phyloP scores from a whole-genome alignment of 306 rosid genomes.

The Arachis stenosperma region DNA sequence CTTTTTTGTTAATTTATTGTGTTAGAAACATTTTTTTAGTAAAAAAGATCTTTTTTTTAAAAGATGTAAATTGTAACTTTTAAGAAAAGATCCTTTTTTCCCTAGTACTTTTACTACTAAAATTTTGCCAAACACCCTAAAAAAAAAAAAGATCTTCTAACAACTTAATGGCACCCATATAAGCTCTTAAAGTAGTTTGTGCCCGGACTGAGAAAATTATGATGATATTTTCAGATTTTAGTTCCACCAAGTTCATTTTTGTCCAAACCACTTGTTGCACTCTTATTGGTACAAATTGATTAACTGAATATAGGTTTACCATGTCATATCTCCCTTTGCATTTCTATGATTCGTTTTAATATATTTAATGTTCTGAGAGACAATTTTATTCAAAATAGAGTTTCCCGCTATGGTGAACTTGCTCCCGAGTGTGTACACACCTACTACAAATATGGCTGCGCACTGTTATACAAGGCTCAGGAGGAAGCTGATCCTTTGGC shows the following conservation, averaged over 20 bases:
- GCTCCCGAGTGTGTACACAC: conserved; percentile 81
- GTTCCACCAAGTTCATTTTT: conserved; percentile 1
- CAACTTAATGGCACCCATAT: too few species aligned
- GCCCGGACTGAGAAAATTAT: conserved; percentile 6
- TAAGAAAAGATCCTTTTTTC: too few species aligned
- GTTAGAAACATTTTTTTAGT: too few species aligned
- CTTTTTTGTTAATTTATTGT: too few species aligned
- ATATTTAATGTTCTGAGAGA: conserved; percentile 19
- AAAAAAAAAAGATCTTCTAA: too few species aligned
- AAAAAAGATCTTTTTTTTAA: too few species aligned
- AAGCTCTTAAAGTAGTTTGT: neutral
- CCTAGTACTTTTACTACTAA: too few species aligned
- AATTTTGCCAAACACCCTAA: too few species aligned
- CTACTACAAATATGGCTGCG: conserved; percentile 90
- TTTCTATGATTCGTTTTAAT: neutral
- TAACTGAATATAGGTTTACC: conserved; percentile 1
- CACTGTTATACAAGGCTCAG: conserved; percentile 86
- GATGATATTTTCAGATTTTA: conserved; percentile 6
- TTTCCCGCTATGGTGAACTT: conserved; percentile 80
- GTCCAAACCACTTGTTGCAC: neutral
- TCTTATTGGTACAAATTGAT: neutral
- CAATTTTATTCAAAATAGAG: conserved; percentile 53
- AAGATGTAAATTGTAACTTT: too few species aligned
- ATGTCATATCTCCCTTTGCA: neutral
- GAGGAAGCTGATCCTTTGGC: conserved; percentile 96